Evolutionary conservation across 495 filamentous ascomycete genomes (phyloP).

Genomic region (Podospora pseudopauciseta): DNA sequence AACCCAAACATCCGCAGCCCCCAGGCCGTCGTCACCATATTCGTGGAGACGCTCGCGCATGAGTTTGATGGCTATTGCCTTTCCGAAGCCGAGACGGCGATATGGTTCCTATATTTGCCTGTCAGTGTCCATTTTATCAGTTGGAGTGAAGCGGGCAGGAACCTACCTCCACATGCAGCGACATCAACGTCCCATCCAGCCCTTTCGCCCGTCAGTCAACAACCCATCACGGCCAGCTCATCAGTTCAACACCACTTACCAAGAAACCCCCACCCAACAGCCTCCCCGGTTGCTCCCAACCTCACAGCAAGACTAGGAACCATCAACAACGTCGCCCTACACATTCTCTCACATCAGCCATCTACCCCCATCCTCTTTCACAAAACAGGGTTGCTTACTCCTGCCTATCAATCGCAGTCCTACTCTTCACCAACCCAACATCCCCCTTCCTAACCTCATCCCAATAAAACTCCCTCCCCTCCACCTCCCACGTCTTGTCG

Average conservation of each 20-base stretch:
- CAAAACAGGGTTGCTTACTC: constrained; percentile 31
- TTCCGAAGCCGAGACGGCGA: constrained; percentile 43
- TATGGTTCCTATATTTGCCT: constrained; percentile 35
- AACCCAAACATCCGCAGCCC: constrained; percentile 42
- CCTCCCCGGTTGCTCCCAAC: constrained; percentile 30
- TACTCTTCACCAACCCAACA: constrained; percentile 30
- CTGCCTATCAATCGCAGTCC: constrained; percentile 34
- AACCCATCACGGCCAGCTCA: not conserved
- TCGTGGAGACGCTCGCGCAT: constrained; percentile 37
- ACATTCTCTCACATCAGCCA: not conserved
- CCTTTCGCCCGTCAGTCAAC: constrained; percentile 14
- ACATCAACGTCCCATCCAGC: constrained; percentile 34
- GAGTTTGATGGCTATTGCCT: constrained; percentile 40
- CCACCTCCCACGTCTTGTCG: constrained; percentile 16
- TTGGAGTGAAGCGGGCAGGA: too few relatives aligned
- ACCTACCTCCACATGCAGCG: constrained; percentile 36
- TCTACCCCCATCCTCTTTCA: not conserved
- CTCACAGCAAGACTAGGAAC: constrained; percentile 37
- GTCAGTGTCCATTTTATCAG: too few relatives aligned
- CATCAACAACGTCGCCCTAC: constrained; percentile 35
- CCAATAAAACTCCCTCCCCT: constrained; percentile 31
- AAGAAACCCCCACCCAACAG: constrained; percentile 45
- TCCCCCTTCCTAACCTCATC: constrained; percentile 31
- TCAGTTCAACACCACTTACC: constrained; percentile 15
- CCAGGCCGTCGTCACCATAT: constrained; percentile 39